Conservation (phyloP, 352 stramenopile genomes). For the Globisporangium okanoganense region DNA sequence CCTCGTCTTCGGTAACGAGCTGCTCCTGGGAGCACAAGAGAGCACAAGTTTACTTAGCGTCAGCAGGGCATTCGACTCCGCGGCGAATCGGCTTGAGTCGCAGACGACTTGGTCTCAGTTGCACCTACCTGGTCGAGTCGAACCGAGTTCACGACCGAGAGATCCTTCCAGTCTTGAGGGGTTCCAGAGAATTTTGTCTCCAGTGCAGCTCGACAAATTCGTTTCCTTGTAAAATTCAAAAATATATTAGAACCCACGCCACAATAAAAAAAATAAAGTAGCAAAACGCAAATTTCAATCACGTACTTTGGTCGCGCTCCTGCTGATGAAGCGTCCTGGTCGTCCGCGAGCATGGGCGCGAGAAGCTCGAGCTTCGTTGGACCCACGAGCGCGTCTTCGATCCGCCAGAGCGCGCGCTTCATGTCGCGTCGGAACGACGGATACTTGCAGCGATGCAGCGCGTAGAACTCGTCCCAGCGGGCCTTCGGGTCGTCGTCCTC, state of each 20-base stretch:
- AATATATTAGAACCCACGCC: not conserved
- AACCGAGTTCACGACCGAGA: slow-evolving; percentile 33
- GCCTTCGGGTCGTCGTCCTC: slow-evolving; percentile 55
- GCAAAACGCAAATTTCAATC: not conserved
- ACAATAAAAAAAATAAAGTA: not conserved
- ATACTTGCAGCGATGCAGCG: slow-evolving; percentile 33
- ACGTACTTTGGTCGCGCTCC: slow-evolving; percentile 10
- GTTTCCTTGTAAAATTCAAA: not conserved
- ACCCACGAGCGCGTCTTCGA: slow-evolving; percentile 50
- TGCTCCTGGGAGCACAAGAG: not conserved
- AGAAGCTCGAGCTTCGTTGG: slow-evolving; percentile 57
- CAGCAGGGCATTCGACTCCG: too few relatives aligned
- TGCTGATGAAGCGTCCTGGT: not conserved
- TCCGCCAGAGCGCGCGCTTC: slow-evolving; percentile 45
- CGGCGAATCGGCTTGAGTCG: not conserved
- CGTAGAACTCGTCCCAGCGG: slow-evolving; percentile 50
- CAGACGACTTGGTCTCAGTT: not conserved
- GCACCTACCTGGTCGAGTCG: not conserved
- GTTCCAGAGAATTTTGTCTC: slow-evolving; percentile 27
- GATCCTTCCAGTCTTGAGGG: slow-evolving; percentile 28
- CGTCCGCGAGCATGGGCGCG: slow-evolving; percentile 31
- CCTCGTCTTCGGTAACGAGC: slow-evolving; percentile 2
- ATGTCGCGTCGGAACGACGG: slow-evolving; percentile 64
- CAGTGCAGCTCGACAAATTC: slow-evolving; percentile 24
- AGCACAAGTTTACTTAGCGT: not conserved